phyloP scores from a whole-genome alignment of 345 rosid genomes.

The Arabis alpina region DNA sequence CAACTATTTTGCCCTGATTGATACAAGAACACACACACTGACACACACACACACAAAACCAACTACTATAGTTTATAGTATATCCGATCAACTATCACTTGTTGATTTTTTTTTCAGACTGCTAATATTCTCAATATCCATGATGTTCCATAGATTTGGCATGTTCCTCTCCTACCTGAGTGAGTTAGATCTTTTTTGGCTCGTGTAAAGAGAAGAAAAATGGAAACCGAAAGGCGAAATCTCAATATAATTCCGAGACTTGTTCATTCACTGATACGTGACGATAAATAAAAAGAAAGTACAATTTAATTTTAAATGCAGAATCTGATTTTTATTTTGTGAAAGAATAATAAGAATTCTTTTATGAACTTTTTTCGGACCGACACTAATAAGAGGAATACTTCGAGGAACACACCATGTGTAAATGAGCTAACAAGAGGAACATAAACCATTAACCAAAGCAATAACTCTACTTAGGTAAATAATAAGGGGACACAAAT shows the following conservation, averaged over 20 bases:
- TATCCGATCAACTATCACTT: slow-evolving; percentile 6
- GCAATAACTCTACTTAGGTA: slow-evolving; percentile 1
- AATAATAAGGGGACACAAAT: slow-evolving; percentile 19
- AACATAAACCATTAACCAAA: slow-evolving; percentile 21
- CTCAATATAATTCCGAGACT: neutral
- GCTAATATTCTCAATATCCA: slow-evolving; percentile 82
- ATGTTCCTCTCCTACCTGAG: slow-evolving; percentile 83
- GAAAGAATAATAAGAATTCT: neutral
- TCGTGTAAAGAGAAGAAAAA: slow-evolving; percentile 29
- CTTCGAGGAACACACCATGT: slow-evolving; percentile 9
- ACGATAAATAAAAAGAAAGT: neutral
- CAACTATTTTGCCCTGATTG: too few relatives aligned
- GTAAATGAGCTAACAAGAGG: slow-evolving; percentile 14
- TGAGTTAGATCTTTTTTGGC: slow-evolving; percentile 48
- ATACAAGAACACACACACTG: too few relatives aligned
- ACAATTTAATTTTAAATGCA: neutral
- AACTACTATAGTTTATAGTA: too few relatives aligned
- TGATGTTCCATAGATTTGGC: slow-evolving; percentile 99
- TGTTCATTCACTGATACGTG: neutral
- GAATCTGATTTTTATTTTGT: neutral
- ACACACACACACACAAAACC: too few relatives aligned
- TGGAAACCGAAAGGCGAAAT: neutral
- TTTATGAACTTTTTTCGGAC: slow-evolving; percentile 6
- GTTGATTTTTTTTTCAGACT: slow-evolving; percentile 50
- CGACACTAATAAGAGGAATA: slow-evolving; percentile 20